Base-by-base conservation (phyloP, 2,329 filamentous ascomycete genomes). In the Aspergillus novofumigatus region DNA sequence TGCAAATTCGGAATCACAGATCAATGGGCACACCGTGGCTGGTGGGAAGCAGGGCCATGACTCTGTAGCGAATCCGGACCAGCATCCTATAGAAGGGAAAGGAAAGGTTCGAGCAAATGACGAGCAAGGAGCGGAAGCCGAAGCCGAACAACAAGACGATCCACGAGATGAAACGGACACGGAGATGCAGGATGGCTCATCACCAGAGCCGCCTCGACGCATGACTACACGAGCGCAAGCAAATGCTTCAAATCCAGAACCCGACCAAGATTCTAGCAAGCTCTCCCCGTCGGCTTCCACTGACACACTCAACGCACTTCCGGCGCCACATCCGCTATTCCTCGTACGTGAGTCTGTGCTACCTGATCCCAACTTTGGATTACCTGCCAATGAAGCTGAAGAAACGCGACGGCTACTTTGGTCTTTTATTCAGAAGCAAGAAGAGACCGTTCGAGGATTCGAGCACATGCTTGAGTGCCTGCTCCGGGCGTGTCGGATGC, bases 361-460 rank as follows among this genome's bases (percentile, higher is more conserved):
- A 41, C 77, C 82, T 11, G 80, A 85, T 63, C 74, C 77, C 49
- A 81, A 84, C 59, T 79, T 83, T 55, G 84, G 83, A 3, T 77
- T 87, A 0, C 83, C 84, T 0, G 70, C 78, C 1, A 70, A 75
- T 48, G 85, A 87, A 73, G 84, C 85, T 3, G 83, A 86, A 64
- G 84, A 87, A 28, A 86, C 84, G 0, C 81, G 84, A 38, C 80
- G 82, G 52, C 70, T 86, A 21, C 75, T 88, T 5, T 79, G 83
- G 71, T 79, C 83, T 3, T 87, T 86, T 64, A 81, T 87, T 5
- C 84, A 87, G 64, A 87, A 87, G 65, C 84, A 87, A 67, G 84
- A 87, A 64, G 85, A 87, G 65, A 81, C 85, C 3, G 80, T 86
- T 3, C 79, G 84, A 1, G 79, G 81, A 5, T 80, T 83, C 9